Evolutionary conservation across 2,329 filamentous ascomycete genomes (phyloP).

Genomic region (Beauveria rudraprayagi): DNA sequence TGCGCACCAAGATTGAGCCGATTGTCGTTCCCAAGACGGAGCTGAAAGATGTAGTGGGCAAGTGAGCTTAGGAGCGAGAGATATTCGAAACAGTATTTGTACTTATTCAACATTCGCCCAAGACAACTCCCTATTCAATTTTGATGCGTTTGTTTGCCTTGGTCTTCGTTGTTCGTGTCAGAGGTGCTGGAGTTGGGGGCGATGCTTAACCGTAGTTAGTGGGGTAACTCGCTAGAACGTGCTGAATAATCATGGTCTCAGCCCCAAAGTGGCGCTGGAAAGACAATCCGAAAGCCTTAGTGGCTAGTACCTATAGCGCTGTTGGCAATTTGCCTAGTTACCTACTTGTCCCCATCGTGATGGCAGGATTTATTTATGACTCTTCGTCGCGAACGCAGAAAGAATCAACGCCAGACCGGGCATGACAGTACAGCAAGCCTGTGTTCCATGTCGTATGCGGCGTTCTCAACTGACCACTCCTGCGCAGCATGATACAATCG

Average conservation of each 20-base stretch:
- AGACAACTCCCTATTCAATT: background rate
- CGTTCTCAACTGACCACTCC: background rate
- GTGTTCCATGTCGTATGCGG: background rate
- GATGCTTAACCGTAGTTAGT: background rate
- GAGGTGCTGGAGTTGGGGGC: too few species aligned
- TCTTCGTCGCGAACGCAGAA: background rate
- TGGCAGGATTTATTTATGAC: background rate
- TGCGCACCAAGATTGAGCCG: conserved; percentile 20
- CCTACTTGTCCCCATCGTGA: background rate
- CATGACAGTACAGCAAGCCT: background rate
- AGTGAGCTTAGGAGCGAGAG: background rate
- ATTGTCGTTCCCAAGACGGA: conserved; percentile 25
- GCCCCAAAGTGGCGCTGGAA: too few species aligned
- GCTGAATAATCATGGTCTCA: conserved; percentile 1
- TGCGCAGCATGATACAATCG: background rate
- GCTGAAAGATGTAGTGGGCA: conserved; percentile 19
- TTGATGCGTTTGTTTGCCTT: too few species aligned
- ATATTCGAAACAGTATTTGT: background rate
- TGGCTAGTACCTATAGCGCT: background rate
- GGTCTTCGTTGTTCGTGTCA: too few species aligned
- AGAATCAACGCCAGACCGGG: background rate
- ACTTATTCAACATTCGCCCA: background rate
- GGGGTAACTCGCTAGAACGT: background rate
- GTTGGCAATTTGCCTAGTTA: background rate
- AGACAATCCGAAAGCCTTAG: too few species aligned